A percentile compares a stretch with the other conserved stretches of the same genome.
Conservation (phyloP, 257 asterid species). For the Gardenia jasminoides region DNA sequence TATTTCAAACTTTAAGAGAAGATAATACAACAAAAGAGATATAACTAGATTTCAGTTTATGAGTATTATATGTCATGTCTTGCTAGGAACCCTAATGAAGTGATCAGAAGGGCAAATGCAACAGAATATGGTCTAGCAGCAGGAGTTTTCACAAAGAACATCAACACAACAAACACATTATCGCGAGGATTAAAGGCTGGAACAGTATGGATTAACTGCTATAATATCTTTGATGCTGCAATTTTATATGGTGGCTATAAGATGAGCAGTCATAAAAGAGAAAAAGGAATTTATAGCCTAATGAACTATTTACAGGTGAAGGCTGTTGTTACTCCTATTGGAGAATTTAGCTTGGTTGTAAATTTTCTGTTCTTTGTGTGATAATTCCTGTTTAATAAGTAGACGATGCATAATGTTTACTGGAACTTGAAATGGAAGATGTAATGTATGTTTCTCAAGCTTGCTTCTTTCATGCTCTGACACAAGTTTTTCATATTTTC, state of each 20-base stretch:
- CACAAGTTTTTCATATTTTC: too few species aligned
- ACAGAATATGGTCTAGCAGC: conserved; percentile 77
- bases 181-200: conserved; percentile 81
- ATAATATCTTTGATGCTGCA: conserved; percentile 81
- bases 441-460: too few species aligned
- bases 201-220: conserved; percentile 78
- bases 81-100: conserved; percentile 65
- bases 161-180: conserved; percentile 83
- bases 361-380: not conserved
- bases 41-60: too few species aligned
- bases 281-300: conserved; percentile 84
- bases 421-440: too few species aligned
- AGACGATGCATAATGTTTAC: too few species aligned
- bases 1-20: too few species aligned
- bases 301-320: conserved; percentile 88
- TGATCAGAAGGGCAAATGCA: conserved; percentile 68
- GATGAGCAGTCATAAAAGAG: conserved; percentile 94
- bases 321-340: conserved; percentile 75
- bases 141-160: conserved; percentile 78
- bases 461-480: too few species aligned
- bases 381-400: too few species aligned
- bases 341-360: conserved; percentile 92
- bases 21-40: too few species aligned
- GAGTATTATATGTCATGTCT: conserved; percentile 12
- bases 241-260: conserved; percentile 95